phyloP scores from a whole-genome alignment of 2,329 filamentous ascomycete genomes.

The Fusarium pininemorale region DNA sequence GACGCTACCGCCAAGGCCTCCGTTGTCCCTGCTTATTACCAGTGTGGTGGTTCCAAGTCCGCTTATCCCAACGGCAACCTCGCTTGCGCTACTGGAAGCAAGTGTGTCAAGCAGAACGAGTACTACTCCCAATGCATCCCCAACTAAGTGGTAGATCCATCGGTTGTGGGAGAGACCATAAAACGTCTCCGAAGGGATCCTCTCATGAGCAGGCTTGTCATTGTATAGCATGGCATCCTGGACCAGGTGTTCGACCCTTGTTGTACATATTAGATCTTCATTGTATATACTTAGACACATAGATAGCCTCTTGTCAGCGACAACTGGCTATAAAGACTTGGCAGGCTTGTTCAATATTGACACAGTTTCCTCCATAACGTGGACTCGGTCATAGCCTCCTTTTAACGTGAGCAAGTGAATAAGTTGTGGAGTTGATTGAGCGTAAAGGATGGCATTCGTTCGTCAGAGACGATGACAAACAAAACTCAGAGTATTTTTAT shows the following conservation, averaged over 20 bases:
- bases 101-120: slow-evolving; percentile 38
- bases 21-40: slow-evolving; percentile 26
- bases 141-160: slow-evolving; percentile 31
- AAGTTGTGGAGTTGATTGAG: neutral
- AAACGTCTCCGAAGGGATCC: neutral
- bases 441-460: accelerated
- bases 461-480: accelerated
- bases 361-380: neutral
- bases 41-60: slow-evolving; percentile 37
- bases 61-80: slow-evolving; percentile 36
- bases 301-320: slow-evolving; percentile 8
- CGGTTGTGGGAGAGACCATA: neutral
- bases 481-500: neutral
- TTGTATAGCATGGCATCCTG: slow-evolving; percentile 19
- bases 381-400: neutral
- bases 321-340: slow-evolving; percentile 13
- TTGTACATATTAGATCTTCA: slow-evolving; percentile 28
- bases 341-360: slow-evolving; percentile 13
- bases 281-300: slow-evolving; percentile 34
- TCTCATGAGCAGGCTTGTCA: slow-evolving; percentile 13
- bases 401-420: too few species aligned
- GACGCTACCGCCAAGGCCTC: slow-evolving; percentile 20
- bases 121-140: slow-evolving; percentile 41
- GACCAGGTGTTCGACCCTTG: slow-evolving; percentile 25
- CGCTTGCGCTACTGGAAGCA: slow-evolving; percentile 33